phyloP scores from a whole-genome alignment of 2,329 filamentous ascomycete genomes.

The Magnaporthales sp. region DNA sequence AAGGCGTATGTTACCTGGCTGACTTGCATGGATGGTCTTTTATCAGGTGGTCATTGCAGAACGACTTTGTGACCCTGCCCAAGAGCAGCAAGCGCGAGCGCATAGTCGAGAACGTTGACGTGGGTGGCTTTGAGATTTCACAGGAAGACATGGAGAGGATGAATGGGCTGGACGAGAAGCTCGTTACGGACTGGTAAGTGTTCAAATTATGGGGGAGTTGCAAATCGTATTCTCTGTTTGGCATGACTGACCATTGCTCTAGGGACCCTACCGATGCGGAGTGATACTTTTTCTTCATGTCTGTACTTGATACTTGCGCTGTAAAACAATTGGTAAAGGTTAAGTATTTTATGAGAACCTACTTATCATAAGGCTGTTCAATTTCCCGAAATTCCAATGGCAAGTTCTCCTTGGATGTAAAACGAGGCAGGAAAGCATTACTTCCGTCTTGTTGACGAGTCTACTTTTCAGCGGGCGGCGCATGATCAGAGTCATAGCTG shows the following conservation, averaged over 20 bases:
- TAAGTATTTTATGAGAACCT: too few species aligned
- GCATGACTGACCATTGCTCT: not conserved
- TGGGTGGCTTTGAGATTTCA: conserved; percentile 52
- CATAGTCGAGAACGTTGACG: conserved; percentile 55
- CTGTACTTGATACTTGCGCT: not conserved
- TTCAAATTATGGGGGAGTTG: not conserved
- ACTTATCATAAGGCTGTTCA: not conserved
- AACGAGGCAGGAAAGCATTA: not conserved
- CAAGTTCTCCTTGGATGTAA: not conserved
- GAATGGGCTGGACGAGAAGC: conserved; percentile 60
- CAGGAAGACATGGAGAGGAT: conserved; percentile 53
- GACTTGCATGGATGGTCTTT: not conserved
- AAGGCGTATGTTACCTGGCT: not conserved
- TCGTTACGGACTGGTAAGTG: conserved; percentile 59
- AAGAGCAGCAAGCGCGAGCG: conserved; percentile 59
- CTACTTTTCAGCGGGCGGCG: not conserved
- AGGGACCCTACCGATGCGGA: conserved; percentile 6
- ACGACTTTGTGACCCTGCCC: conserved; percentile 63
- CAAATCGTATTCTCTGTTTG: not conserved
- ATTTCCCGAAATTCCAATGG: not conserved
- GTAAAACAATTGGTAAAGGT: too few species aligned
- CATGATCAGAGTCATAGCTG: not conserved
- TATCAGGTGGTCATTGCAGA: conserved; percentile 64
- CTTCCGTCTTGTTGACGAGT: not conserved
- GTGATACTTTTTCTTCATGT: too few species aligned